These are phyloP conservation scores for Arabidopsis thaliana DNA, from an alignment of 345 rosid genomes.

Conservation along the genomic window TAIR10.1 NC_003070.9:1513501-1514000, in stretches of 20 bases:
- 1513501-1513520: conserved; percentile 93
- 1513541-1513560: conserved; percentile 32
- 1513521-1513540: conserved; percentile 81
- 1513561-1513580: conserved; percentile 64
- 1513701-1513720: conserved; percentile 82
- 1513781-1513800: conserved; percentile 12
- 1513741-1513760: conserved; percentile 50
- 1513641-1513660: conserved; percentile 79
- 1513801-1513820: conserved; percentile 8
- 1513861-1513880: conserved; percentile 89
- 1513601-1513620: conserved; percentile 72
- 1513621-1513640: conserved; percentile 73
- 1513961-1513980: neutral
- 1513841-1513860: conserved; percentile 95
- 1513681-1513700: conserved; percentile 63
- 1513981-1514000: conserved; percentile 60
- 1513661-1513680: conserved; percentile 75
- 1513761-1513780: neutral
- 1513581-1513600: conserved; percentile 83
- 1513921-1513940: conserved; percentile 47
- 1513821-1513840: conserved; percentile 84
- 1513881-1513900: conserved; percentile 92
- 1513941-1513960: neutral
- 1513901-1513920: conserved; percentile 99
- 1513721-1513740: conserved; percentile 80